phyloP scores from a whole-genome alignment of 345 rosid genomes.

The Heritiera fomes region DNA sequence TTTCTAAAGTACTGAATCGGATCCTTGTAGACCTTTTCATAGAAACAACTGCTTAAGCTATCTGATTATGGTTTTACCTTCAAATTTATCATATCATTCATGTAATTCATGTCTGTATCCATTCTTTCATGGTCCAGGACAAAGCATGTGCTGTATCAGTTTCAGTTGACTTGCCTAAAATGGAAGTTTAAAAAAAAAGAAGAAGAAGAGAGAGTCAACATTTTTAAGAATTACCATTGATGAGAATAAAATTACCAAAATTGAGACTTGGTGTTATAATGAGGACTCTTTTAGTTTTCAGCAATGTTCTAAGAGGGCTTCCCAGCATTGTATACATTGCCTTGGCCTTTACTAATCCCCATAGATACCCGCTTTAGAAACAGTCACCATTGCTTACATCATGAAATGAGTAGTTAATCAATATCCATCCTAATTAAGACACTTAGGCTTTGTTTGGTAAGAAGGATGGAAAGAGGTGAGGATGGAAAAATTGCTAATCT shows the following conservation, averaged over 20 bases:
- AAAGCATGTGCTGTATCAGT: not conserved
- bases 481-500: too few species aligned
- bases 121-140: not conserved
- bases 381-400: not conserved
- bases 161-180: not conserved
- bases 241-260: not conserved
- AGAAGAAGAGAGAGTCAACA: not conserved
- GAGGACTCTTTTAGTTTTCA: not conserved
- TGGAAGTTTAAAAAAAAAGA: not conserved
- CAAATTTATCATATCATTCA: not conserved
- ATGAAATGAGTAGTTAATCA: not conserved
- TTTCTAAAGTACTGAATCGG: not conserved
- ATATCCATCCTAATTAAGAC: not conserved
- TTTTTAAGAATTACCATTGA: not conserved
- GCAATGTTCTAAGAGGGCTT: not conserved
- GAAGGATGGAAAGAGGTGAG: too few species aligned
- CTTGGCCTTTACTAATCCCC: not conserved
- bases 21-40: slow-evolving; percentile 4
- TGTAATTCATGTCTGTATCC: not conserved
- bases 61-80: slow-evolving; percentile 8
- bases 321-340: not conserved
- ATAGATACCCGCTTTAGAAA: not conserved
- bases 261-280: not conserved
- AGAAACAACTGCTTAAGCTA: slow-evolving; percentile 3
- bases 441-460: too few species aligned